Evolutionary conservation across 176 grass and related monocot species (phyloP), one percentile per base, ranked within the genome.

Genomic region (Panicum miliaceum): DNA sequence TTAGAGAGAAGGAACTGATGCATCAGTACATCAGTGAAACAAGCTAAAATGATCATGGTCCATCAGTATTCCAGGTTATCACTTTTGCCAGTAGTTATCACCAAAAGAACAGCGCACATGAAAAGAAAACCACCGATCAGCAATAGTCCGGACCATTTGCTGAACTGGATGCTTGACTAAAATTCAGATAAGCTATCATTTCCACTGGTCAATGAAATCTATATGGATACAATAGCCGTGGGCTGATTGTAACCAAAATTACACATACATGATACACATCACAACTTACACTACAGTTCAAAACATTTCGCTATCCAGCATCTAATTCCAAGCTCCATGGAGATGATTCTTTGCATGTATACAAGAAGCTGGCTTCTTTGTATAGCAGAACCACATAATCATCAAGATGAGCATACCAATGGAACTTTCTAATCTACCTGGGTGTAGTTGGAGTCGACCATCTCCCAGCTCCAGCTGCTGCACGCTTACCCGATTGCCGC

Each of bases 401-500:
- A 40, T 72, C 54, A 46, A 12, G 29, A 70, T 25, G 19, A 27
- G 40, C 54, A 51, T 19, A n/a, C 4, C 2, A 7, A 12, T 47
- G 5, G 3, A 15, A 2, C 12, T 2, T 40, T 59, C 73, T 79
- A 83, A 13, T 50, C 50, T 90, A 79, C 15, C 73, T 86, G 0
- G 67, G 88, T 6, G 73, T 73, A 2, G 79, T 52, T 6, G 79
- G 84, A 51, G 89, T 64, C 50, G 84, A 68, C 89, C 89, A 90
- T 79, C 89, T 81, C 29, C 89, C 89, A 53, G 89, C 89, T 45
- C 89, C 89, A 45, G 84, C 89, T 1, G 78, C 80, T 0, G 84
- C 48, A 10, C 80, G 89, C 74, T 83, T 78, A 37, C 84, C 88
- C 0, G 79, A 90, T 12, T 79, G 89, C 50, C 80, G 66, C 84